Evolutionary conservation across 2,329 filamentous ascomycete genomes (phyloP), one percentile per base, ranked within the genome.

Genomic region (Ceratocystis alfenasii): DNA sequence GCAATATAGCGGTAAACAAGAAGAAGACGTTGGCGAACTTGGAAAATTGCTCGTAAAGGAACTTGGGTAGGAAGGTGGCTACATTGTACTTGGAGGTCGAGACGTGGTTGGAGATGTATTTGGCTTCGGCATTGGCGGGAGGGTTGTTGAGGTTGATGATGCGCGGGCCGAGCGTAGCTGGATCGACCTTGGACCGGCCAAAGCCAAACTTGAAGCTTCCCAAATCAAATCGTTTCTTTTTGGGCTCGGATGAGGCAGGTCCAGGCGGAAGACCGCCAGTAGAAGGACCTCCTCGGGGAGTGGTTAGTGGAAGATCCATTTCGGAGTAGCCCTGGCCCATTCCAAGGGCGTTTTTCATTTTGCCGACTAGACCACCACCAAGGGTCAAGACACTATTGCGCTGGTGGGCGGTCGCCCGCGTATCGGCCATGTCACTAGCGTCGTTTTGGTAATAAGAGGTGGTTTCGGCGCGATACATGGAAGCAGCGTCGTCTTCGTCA

Each of bases 21-120:
- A 99, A 99, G 80, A 99, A 99, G 73, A 99, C 77, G 77, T 99
- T 99, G 79, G 94, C 94, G 76, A 96, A 96, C 80, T 96, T 99
- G 68, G 92, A 96, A 78, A 99, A 99, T 75, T 99, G 94, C 76
- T 99, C 94, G 75, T 93, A 91, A 66, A 99, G 80, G 77, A 99
- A 99, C 76, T 99, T 99, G 63, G 94, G 94, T 20, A 97, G 74
- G 75, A 99, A 99, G 22, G 91, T 96, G 65, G 89, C 81, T 73
- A 90, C 72, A 75, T 97, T 99, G 83, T 99, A 99, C 77, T 99
- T 99, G 69, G 94, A 88, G 5, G 94, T 99, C 53, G 93, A 97
- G 69, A 99, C 88, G 75, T 97, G 91, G 74, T 99, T 99, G 81
- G 95, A 89, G 74, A 92, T 83, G 75, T 94, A 97, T 75, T 93